Evolutionary conservation across 2,329 filamentous ascomycete species (phyloP).

Genomic region (Metarhizium guizhouense): DNA sequence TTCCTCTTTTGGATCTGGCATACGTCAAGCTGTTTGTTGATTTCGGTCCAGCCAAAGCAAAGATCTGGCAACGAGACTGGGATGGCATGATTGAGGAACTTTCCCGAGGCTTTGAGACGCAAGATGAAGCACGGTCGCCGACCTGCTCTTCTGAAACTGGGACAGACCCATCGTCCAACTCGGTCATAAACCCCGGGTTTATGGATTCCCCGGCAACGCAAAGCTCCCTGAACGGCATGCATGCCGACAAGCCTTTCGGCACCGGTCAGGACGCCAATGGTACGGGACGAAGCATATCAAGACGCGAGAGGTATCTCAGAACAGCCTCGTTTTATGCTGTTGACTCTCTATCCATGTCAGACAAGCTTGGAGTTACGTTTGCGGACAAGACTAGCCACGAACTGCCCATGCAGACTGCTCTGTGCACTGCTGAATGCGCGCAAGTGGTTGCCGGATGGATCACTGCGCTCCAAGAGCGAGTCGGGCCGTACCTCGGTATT

Average conservation of each 20-base stretch:
- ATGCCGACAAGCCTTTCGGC: constrained; percentile 6
- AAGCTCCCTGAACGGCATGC: constrained; percentile 37
- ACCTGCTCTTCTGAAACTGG: constrained; percentile 36
- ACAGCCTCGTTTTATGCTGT: constrained; percentile 95
- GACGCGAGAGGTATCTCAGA: constrained; percentile 77
- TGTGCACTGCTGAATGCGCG: constrained; percentile 90
- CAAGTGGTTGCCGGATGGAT: constrained; percentile 94
- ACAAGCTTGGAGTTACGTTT: constrained; percentile 77
- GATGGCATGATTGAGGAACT: constrained; percentile 85
- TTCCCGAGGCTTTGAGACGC: constrained; percentile 65
- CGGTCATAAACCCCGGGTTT: constrained; percentile 36
- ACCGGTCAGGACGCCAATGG: constrained; percentile 7
- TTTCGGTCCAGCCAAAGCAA: constrained; percentile 83
- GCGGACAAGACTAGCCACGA: constrained; percentile 77
- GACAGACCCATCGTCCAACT: constrained; percentile 38
- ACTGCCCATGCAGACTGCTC: constrained; percentile 78
- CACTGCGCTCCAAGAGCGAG: constrained; percentile 83
- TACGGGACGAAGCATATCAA: constrained; percentile 44
- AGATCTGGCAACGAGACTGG: constrained; percentile 90
- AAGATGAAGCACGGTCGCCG: constrained; percentile 59
- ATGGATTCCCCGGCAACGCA: constrained; percentile 44
- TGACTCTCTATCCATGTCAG: constrained; percentile 81
- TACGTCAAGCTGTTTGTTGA: constrained; percentile 92
- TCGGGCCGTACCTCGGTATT: constrained; percentile 82
- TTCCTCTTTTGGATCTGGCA: constrained; percentile 82